Base-by-base conservation (phyloP, 1,284 basidiomycete species). In the Kalmanozyma brasiliensis region DNA sequence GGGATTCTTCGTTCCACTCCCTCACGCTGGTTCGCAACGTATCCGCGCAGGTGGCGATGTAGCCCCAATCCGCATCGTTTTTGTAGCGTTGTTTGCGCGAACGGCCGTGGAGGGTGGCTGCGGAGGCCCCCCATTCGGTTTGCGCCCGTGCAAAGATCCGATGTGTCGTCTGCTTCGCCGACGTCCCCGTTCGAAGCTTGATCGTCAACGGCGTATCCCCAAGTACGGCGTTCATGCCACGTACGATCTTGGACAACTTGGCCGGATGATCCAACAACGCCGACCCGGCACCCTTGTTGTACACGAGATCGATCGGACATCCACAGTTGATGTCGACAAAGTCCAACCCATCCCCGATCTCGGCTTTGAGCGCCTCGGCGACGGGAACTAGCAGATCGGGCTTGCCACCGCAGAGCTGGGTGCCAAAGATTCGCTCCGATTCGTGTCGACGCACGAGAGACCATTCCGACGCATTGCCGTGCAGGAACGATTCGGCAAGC, bases 261-360 rank as follows among this genome's bases (percentile, higher is more conserved):
- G 86, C 88, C 0, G 91, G 88, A 5, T 90, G 85, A 69, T 96
- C 93, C 23, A 98, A 87, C 51, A 98, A 91, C 89, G 82, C 94
- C 63, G 90, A 92, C 0, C 94, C 94, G 45, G 91, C 93, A 0
- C 94, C 94, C 22, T 88, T 88, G 78, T 91, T 91, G 84, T 94
- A 98, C 1, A 98, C 91, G 42, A 98, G 85, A 83, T 98, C 95
- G 72, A 98, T 98, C 3, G 95, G 95, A 83, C 95, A 98, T 4
- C 95, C 95, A 82, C 92, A 92, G 81, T 98, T 98, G 73, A 98
- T 84, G 76, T 98, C 95, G 11, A 95, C 91, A 78, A 95, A 96
- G 80, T 96, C 92, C 24, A 95, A 83, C 20, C 87, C 86, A 10
- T 85, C 84, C 0, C 75, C 76, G 2, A 78, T 56, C 76, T 93